Percentiles rank a stretch among this genome's conserved stretches.
phyloP scores from a whole-genome alignment of 176 grass and related monocot genomes.

The Hordeum marinum region DNA sequence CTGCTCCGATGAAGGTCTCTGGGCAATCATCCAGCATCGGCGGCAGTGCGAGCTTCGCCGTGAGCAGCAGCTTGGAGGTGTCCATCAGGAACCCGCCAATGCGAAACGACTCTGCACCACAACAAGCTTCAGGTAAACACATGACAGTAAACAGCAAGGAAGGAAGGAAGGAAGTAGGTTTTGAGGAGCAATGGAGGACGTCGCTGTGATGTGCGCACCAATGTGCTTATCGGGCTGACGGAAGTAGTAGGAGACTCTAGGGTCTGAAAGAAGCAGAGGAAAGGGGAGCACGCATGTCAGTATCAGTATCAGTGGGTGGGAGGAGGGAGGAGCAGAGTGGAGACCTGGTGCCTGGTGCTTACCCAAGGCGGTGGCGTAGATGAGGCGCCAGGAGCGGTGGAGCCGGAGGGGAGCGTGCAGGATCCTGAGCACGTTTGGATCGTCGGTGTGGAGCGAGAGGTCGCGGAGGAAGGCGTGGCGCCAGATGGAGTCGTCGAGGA shows the following conservation, averaged over 20 bases:
- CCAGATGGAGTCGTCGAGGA: slow-evolving; percentile 79
- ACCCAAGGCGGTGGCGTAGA: slow-evolving; percentile 73
- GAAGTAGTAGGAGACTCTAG: slow-evolving; percentile 48
- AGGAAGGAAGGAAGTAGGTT: background rate
- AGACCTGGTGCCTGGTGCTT: background rate
- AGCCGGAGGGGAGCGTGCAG: slow-evolving; percentile 8
- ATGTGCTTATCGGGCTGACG: slow-evolving; percentile 54
- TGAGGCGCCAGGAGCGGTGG: slow-evolving; percentile 56
- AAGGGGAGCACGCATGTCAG: slow-evolving; percentile 25
- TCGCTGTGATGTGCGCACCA: slow-evolving; percentile 41
- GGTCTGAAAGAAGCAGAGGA: slow-evolving; percentile 32
- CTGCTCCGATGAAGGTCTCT: slow-evolving; percentile 34
- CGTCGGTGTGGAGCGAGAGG: slow-evolving; percentile 29
- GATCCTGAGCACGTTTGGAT: background rate
- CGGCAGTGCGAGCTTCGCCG: slow-evolving; percentile 51
- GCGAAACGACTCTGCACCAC: slow-evolving; percentile 54
- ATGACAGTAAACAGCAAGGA: background rate
- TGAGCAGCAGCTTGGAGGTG: slow-evolving; percentile 45
- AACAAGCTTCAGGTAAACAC: background rate
- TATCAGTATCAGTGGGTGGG: background rate
- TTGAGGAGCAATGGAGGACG: background rate
- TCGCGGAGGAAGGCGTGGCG: slow-evolving; percentile 74
- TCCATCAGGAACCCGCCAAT: slow-evolving; percentile 73
- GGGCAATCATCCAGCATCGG: slow-evolving; percentile 6
- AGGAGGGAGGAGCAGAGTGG: too few species aligned